These are phyloP conservation scores for Aspergillus luchuensis DNA, from an alignment of 2,329 filamentous ascomycete genomes.

Conservation along the genomic window DNA sequence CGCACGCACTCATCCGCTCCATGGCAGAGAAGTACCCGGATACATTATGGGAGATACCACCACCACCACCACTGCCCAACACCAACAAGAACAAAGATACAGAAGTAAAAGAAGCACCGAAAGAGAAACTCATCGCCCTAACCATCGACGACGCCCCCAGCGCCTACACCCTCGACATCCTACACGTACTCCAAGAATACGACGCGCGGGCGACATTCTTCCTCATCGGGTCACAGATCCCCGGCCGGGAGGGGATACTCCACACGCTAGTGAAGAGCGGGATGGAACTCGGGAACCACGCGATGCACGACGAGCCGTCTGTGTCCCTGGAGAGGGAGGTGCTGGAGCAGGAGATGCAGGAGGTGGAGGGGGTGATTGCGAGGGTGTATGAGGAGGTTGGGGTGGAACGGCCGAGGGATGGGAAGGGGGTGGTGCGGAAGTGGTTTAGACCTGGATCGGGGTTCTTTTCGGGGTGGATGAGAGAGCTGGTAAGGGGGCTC, in stretches of 20 bases:
- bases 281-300: conserved; percentile 82
- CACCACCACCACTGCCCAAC: conserved; percentile 22
- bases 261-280: conserved; percentile 61
- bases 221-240: conserved; percentile 68
- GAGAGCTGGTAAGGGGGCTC: conserved; percentile 58
- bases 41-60: conserved; percentile 70
- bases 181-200: conserved; percentile 64
- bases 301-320: conserved; percentile 82
- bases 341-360: conserved; percentile 64
- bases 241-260: conserved; percentile 41
- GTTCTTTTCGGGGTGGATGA: conserved; percentile 75
- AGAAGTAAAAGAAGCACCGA: neutral
- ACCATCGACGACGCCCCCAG: conserved; percentile 88
- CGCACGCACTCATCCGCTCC: conserved; percentile 68
- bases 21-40: conserved; percentile 73
- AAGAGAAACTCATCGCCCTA: conserved; percentile 68
- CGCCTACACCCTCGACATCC: conserved; percentile 68
- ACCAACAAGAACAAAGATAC: conserved; percentile 40
- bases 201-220: conserved; percentile 72
- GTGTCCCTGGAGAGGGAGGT: conserved; percentile 55
- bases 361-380: conserved; percentile 64
- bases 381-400: conserved; percentile 51
- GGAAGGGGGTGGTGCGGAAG: conserved; percentile 45
- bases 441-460: conserved; percentile 86
- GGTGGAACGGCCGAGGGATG: conserved; percentile 33